Evolutionary conservation across 1,139 yeast species (phyloP).

Genomic region (Suhomyces guaymorum): DNA sequence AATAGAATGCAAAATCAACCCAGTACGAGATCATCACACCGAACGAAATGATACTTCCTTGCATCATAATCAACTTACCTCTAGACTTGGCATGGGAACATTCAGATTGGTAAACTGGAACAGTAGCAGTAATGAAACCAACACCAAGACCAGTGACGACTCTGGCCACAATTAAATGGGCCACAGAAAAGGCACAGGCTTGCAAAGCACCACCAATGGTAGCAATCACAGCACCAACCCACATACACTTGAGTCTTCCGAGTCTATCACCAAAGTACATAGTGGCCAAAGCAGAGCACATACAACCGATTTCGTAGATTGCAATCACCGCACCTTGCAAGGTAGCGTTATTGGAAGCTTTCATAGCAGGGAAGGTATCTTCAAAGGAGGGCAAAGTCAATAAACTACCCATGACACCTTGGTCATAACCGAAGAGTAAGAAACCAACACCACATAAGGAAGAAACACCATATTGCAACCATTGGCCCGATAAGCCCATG

Average conservation of each 20-base stretch:
- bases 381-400: conserved; percentile 41
- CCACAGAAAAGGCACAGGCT: conserved; percentile 33
- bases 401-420: conserved; percentile 52
- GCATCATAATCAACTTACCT: conserved; percentile 38
- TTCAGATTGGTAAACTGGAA: conserved; percentile 44
- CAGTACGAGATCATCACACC: conserved; percentile 25
- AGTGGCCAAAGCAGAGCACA: conserved; percentile 35
- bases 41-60: conserved; percentile 38
- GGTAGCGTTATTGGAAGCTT: conserved; percentile 29
- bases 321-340: conserved; percentile 44
- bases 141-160: conserved; percentile 46
- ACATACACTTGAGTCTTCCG: conserved; percentile 36
- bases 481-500: conserved; percentile 29
- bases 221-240: conserved; percentile 34
- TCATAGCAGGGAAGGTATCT: conserved; percentile 40
- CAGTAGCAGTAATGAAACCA: conserved; percentile 38
- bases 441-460: conserved; percentile 35
- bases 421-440: conserved; percentile 47
- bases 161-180: conserved; percentile 42
- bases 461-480: conserved; percentile 29
- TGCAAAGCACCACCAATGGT: conserved; percentile 40
- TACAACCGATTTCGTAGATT: conserved; percentile 40
- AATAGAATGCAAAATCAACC: conserved; percentile 48
- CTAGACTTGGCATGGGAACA: conserved; percentile 36
- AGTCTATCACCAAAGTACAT: conserved; percentile 36